These are phyloP conservation scores for Arthromyces matolae DNA, from an alignment of 768 basidiomycete species.

Conservation along the genomic window DNA sequence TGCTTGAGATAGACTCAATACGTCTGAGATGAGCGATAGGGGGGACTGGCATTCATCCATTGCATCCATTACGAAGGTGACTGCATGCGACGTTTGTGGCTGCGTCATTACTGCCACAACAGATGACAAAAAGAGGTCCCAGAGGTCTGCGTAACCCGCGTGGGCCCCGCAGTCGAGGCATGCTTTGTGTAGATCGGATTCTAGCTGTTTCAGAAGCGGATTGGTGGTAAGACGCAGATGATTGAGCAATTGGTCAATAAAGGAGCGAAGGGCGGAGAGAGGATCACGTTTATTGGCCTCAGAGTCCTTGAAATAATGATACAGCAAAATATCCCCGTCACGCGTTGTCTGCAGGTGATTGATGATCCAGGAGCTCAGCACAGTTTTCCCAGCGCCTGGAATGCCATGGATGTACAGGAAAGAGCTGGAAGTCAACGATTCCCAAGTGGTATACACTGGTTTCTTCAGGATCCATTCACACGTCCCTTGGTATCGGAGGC, in stretches of 20 bases:
- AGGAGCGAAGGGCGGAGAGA: neutral
- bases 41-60: slow-evolving; percentile 8
- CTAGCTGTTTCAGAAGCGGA: neutral
- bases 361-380: slow-evolving; percentile 12
- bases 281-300: neutral
- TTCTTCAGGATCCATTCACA: slow-evolving; percentile 10
- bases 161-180: neutral
- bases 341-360: neutral
- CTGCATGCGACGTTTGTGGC: neutral
- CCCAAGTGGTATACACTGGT: neutral
- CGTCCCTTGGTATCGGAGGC: neutral
- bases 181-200: neutral
- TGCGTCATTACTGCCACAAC: neutral
- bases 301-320: slow-evolving; percentile 10
- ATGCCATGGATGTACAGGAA: slow-evolving; percentile 8
- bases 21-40: neutral
- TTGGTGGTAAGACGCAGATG: neutral
- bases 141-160: neutral
- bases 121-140: neutral
- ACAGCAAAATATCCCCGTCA: slow-evolving; percentile 2
- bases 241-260: slow-evolving; percentile 3
- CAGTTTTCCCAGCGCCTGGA: slow-evolving; percentile 7
- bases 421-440: neutral
- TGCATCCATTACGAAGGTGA: slow-evolving; percentile 2
- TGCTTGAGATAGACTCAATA: neutral